Evolutionary conservation across 1,139 yeast genomes (phyloP).

Genomic region (Pneumocystis canis): DNA sequence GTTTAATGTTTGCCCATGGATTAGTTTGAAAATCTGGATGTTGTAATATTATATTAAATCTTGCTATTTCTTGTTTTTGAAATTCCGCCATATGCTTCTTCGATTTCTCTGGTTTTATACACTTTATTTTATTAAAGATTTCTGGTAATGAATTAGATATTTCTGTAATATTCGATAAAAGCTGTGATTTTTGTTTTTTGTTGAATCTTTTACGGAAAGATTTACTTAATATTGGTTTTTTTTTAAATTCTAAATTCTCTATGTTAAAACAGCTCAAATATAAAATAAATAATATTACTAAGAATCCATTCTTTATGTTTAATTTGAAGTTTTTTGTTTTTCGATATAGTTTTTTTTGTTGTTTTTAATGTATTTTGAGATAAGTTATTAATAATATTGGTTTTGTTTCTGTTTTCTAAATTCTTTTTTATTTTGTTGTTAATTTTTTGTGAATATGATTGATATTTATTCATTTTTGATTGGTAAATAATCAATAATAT

Average conservation of each 20-base stretch:
- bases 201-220: background rate
- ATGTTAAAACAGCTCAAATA: background rate
- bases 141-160: background rate
- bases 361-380: background rate
- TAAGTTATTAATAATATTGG: background rate
- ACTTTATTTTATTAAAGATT: background rate
- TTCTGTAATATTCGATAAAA: background rate
- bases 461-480: background rate
- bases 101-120: background rate
- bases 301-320: background rate
- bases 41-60: background rate
- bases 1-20: background rate
- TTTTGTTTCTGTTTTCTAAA: background rate
- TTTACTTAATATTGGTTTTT: background rate
- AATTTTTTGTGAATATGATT: background rate
- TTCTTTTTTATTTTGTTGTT: background rate
- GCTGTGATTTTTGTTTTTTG: background rate
- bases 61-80: background rate
- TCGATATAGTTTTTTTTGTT: background rate
- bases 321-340: background rate
- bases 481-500: background rate
- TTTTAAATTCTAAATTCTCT: background rate
- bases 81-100: background rate
- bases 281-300: background rate
- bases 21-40: background rate